Evolutionary conservation across 2,329 filamentous ascomycete genomes (phyloP).

Genomic region (Cadophora sp.): DNA sequence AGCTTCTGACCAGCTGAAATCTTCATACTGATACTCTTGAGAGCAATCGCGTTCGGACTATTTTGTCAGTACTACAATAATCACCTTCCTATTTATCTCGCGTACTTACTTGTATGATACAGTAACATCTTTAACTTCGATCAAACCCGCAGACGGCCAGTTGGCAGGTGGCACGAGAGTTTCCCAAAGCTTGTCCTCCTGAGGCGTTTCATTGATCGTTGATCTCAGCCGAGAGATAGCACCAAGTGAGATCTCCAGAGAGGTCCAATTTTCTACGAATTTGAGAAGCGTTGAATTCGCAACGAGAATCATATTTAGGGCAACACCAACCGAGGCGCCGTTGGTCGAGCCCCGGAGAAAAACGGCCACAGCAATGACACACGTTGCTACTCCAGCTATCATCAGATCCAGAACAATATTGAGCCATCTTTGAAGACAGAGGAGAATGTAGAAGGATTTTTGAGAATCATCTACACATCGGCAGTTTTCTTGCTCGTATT

Average conservation of each 20-base stretch:
- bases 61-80: not conserved
- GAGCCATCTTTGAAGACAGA: constrained; percentile 63
- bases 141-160: constrained; percentile 41
- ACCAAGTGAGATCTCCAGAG: constrained; percentile 63
- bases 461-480: constrained; percentile 59
- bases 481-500: constrained; percentile 53
- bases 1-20: constrained; percentile 52
- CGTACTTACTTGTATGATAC: constrained; percentile 37
- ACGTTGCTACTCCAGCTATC: constrained; percentile 16
- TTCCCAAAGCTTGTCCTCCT: constrained; percentile 43
- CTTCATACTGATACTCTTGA: constrained; percentile 26
- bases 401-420: constrained; percentile 49
- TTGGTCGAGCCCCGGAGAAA: not conserved
- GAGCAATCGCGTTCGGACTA: constrained; percentile 18
- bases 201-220: constrained; percentile 46
- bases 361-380: constrained; percentile 42
- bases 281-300: constrained; percentile 48
- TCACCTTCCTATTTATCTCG: too few species aligned
- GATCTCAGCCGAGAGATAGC: constrained; percentile 61
- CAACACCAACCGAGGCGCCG: constrained; percentile 21
- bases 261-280: constrained; percentile 55
- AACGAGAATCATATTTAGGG: constrained; percentile 51
- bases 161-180: constrained; percentile 15
- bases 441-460: constrained; percentile 61
- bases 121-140: constrained; percentile 42